Evolutionary conservation across 768 basidiomycete genomes (phyloP).

Genomic region (Termitomyces sp.): DNA sequence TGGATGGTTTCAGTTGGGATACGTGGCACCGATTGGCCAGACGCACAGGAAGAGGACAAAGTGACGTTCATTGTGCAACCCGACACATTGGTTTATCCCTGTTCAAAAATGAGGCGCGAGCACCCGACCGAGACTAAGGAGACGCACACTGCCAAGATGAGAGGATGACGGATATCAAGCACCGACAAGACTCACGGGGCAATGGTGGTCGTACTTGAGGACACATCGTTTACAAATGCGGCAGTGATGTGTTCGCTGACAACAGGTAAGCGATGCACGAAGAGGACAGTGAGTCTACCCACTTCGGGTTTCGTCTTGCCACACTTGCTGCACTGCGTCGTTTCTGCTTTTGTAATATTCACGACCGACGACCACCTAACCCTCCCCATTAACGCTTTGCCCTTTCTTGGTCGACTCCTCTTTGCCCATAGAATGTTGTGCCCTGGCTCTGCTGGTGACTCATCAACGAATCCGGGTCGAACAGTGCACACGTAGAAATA

Average conservation of each 20-base stretch:
- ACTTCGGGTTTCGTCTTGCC: conserved; percentile 74
- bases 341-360: conserved; percentile 47
- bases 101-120: neutral
- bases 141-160: conserved; percentile 34
- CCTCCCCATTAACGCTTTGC: conserved; percentile 30
- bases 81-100: conserved; percentile 99
- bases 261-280: neutral
- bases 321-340: conserved; percentile 68
- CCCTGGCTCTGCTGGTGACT: conserved; percentile 38
- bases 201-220: conserved; percentile 88
- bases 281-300: conserved; percentile 19
- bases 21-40: neutral
- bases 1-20: conserved; percentile 22
- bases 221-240: conserved; percentile 57
- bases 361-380: conserved; percentile 47
- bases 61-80: conserved; percentile 91
- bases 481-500: conserved; percentile 85
- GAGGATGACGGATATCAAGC: conserved; percentile 1
- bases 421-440: conserved; percentile 56
- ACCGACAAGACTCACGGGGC: conserved; percentile 59
- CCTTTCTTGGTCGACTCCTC: conserved; percentile 21
- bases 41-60: conserved; percentile 92
- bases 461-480: conserved; percentile 74
- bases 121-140: neutral
- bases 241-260: conserved; percentile 65